phyloP scores from a whole-genome alignment of 129 eudicot genomes.

The Silybum marianum region DNA sequence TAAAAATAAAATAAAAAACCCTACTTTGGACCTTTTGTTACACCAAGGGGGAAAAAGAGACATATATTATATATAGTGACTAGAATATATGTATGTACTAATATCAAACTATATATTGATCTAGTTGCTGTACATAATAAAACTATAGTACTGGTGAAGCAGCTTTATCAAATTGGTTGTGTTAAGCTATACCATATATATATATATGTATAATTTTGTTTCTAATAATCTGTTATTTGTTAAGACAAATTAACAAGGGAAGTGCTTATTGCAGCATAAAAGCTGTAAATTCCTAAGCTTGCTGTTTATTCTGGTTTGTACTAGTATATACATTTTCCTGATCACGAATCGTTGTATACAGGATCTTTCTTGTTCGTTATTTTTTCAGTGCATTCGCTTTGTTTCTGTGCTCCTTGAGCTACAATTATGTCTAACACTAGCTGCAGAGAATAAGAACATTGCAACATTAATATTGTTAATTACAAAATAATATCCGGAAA shows the following conservation, averaged over 20 bases:
- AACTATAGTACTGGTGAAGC: slow-evolving; percentile 22
- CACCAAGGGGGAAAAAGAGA: slow-evolving; percentile 11
- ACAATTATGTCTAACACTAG: background rate
- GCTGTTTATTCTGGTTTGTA: background rate
- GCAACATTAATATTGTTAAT: background rate
- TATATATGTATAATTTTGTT: slow-evolving; percentile 3
- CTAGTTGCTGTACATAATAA: slow-evolving; percentile 42
- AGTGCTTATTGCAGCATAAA: background rate
- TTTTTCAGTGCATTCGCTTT: background rate
- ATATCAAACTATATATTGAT: slow-evolving; percentile 28
- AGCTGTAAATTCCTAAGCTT: background rate
- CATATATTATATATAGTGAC: slow-evolving; percentile 30
- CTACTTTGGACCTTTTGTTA: slow-evolving; percentile 17
- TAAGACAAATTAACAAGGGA: slow-evolving; percentile 10
- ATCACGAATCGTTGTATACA: background rate
- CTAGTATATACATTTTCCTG: background rate
- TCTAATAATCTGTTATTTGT: slow-evolving; percentile 7
- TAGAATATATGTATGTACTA: slow-evolving; percentile 25
- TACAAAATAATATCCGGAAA: background rate
- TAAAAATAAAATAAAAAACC: background rate
- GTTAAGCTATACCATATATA: slow-evolving; percentile 9
- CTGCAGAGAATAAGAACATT: background rate
- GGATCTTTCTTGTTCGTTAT: slow-evolving; percentile 6
- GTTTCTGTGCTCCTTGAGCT: background rate
- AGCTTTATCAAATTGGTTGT: slow-evolving; percentile 36